Evolutionary conservation across 2,329 filamentous ascomycete species (phyloP), one percentile per base, ranked within the genome.

Genomic region (Xylariomycetidae sp.): DNA sequence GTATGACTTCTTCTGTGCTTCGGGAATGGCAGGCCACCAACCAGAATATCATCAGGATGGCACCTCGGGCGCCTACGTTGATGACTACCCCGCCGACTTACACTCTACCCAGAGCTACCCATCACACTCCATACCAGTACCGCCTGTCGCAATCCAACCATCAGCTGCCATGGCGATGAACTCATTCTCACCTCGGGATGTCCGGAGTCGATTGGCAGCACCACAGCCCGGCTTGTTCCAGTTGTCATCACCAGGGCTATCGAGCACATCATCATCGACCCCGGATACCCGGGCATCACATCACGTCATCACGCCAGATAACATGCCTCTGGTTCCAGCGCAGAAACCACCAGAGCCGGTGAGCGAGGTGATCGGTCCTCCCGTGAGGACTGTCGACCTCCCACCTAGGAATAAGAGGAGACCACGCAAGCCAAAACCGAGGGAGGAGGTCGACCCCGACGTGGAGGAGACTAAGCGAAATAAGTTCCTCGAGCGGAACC

Each of bases 401-500:
- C n/a, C n/a, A n/a, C n/a, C n/a, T n/a, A n/a, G n/a, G n/a, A n/a
- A n/a, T n/a, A n/a, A n/a, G n/a, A 47, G 40, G 18, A 42, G 37
- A 13, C 38, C 56, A 25, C 48, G 48, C 16, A 59, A 37, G 31
- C 41, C 40, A 5, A 47, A 38, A 18, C 44, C 37, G 31, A 38
- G 53, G 27, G 38, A 45, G 32, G 39, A 45, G 16, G 6, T 41
- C 27, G 33, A 37, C 10, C 31, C 34, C 16, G 45, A 41, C 1
- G 53, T 46, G 4, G 62, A 67, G 8, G 56, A 60, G 2, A 52
- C 52, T 6, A 77, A 73, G 46, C 66, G 75, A 17, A 68, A 64
- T 40, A 71, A 70, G 41, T 80, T 79, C 46, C 67, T 86, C 0
- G 79, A 85, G 57, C 74, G 82, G 40, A 88, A 88, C 54, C 71